Percentiles rank a stretch among this genome's conserved stretches.
Evolutionary conservation across 495 filamentous ascomycete genomes (phyloP).

Genomic region (Annulohypoxylon nitens): DNA sequence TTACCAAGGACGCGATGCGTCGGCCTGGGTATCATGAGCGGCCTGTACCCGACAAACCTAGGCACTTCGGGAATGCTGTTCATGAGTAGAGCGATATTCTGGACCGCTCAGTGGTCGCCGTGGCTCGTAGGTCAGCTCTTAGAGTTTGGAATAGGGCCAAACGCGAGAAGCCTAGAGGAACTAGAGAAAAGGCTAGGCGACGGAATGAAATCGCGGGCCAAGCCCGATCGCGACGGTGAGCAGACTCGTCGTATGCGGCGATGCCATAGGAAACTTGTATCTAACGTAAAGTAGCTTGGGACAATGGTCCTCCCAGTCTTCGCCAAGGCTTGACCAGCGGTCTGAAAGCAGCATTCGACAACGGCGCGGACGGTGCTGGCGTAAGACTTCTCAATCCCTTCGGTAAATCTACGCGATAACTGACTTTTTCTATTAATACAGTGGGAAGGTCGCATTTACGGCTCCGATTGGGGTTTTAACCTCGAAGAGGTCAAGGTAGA

Average conservation of each 20-base stretch:
- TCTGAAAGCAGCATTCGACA: conserved; percentile 15
- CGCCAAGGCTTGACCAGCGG: conserved; percentile 11
- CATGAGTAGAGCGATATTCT: conserved; percentile 17
- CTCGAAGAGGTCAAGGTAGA: conserved; percentile 23
- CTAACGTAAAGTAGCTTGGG: conserved; percentile 22
- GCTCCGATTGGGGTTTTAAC: conserved; percentile 32
- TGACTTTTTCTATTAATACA: not conserved
- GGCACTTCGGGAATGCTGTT: conserved; percentile 26
- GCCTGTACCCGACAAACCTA: conserved; percentile 30
- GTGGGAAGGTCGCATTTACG: conserved; percentile 34
- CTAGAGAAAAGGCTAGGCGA: conserved; percentile 3
- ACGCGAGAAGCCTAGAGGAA: not conserved
- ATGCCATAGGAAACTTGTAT: not conserved
- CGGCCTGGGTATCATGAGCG: conserved; percentile 54
- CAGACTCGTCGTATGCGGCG: not conserved
- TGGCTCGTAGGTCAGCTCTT: conserved; percentile 11
- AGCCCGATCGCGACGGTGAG: conserved; percentile 19
- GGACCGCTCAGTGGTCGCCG: conserved; percentile 26
- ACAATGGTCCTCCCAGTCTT: not conserved
- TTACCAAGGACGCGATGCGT: conserved; percentile 52
- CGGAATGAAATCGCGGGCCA: conserved; percentile 13
- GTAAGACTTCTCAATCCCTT: conserved; percentile 19
- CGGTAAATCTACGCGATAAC: not conserved
- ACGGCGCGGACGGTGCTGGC: conserved; percentile 14
- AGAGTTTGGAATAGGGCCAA: conserved; percentile 8